Conservation (phyloP, 1,139 yeast genomes). For the Magnusiomyces suaveolens region DNA sequence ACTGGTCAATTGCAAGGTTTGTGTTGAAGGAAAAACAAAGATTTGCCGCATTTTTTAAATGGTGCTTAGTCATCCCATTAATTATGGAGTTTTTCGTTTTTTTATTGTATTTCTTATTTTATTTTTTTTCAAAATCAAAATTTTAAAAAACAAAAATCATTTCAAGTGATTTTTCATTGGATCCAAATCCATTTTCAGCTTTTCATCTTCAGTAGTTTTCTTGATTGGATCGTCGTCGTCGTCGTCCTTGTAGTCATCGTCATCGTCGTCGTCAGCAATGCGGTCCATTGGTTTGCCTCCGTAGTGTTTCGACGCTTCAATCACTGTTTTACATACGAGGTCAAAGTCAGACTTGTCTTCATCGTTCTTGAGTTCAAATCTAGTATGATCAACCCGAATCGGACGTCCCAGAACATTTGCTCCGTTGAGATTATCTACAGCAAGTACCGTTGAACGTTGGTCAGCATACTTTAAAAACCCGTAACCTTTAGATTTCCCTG, state of each 20-base stretch:
- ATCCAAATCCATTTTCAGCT: constrained; percentile 7
- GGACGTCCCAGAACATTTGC: constrained; percentile 47
- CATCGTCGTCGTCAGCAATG: background rate
- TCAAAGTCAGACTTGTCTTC: constrained; percentile 33
- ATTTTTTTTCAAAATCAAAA: too few relatives aligned
- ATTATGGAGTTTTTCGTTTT: too few relatives aligned
- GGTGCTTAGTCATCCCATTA: too few relatives aligned
- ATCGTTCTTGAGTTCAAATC: constrained; percentile 47
- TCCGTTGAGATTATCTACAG: constrained; percentile 85
- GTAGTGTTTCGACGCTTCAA: constrained; percentile 1
- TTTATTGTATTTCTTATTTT: too few relatives aligned
- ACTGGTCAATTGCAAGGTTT: too few relatives aligned
- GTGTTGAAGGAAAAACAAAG: too few relatives aligned
- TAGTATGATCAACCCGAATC: constrained; percentile 68
- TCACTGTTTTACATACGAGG: background rate
- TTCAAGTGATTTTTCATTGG: background rate
- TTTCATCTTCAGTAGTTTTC: constrained; percentile 15
- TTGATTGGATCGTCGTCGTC: constrained; percentile 15
- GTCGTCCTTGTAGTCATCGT: constrained; percentile 6
- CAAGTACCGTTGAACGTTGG: constrained; percentile 69
- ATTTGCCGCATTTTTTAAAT: too few relatives aligned
- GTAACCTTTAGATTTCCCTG: constrained; percentile 67
- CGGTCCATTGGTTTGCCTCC: constrained; percentile 1
- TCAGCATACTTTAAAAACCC: constrained; percentile 79
- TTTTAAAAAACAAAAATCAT: too few relatives aligned